Evolutionary conservation across 2,329 filamentous ascomycete species (phyloP), one percentile per base, ranked within the genome.

Genomic region (Hyphodiscus sp.): DNA sequence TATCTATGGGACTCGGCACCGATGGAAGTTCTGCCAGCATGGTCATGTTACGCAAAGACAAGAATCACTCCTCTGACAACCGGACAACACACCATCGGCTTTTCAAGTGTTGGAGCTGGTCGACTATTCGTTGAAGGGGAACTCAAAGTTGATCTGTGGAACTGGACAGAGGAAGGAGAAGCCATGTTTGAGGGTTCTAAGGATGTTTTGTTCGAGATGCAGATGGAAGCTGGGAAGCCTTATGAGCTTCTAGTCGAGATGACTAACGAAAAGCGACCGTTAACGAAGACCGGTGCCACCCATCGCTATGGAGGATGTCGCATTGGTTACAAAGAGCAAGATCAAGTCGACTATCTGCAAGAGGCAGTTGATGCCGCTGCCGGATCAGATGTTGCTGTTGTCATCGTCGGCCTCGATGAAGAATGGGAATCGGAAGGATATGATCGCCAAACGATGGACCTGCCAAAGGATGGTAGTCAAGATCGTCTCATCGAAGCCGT

Each of bases 371-470:
- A 80, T 19, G 74, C 76, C 1, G 86, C 86, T 9, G 78, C 73
- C 56, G 74, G 74, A 2, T 81, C 83, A 0, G 85, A 89, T 62
- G 81, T 86, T 15, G 85, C 85, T 2, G 72, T 89, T 7, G 76
- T 89, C 1, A 77, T 88, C 47, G 79, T 87, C 10, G 86, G 86
- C 1, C 74, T 89, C 0, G 85, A 89, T 65, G 80, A 80, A 6
- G 86, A 89, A 66, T 89, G 85, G 85, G 86, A 89, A 65, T 87
- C 84, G 1, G 86, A 89, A 67, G 85, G 85, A 1, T 86, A 86
- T 55, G 85, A 88, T 64, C 77, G 85, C 46, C 71, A 75, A 52
- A 79, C 74, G 52, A 81, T 84, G 78, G 78, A 82, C 57, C 71
- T 85, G 4, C 81, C 82, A 38, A 71, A 70, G 26, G 71, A 77